Percentiles rank a stretch among this genome's conserved stretches.
These are phyloP conservation scores for Peribolospora kevripleyi DNA, from an alignment of 768 basidiomycete genomes.

Conservation along the genomic window DNA sequence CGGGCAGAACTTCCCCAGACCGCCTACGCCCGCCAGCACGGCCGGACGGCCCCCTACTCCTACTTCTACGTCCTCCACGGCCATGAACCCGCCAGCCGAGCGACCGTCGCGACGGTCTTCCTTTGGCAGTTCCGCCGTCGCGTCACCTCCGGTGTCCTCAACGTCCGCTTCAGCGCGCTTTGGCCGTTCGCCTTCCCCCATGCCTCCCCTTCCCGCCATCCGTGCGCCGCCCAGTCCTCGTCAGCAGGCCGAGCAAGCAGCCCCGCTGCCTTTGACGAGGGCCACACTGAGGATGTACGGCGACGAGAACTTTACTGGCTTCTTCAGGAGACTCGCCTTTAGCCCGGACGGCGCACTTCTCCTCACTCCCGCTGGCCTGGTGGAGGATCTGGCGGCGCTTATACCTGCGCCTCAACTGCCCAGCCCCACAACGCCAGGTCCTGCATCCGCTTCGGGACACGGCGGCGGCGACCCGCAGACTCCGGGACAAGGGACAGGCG, in stretches of 20 bases:
- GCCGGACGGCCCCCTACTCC: no score
- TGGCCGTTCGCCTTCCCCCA: slow-evolving; percentile 5
- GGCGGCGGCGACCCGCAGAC: no score
- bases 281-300: slow-evolving; percentile 57
- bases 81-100: background rate
- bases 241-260: slow-evolving; percentile 8
- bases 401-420: background rate
- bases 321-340: slow-evolving; percentile 81
- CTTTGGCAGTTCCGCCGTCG: slow-evolving; percentile 72
- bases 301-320: slow-evolving; percentile 83
- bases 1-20: background rate
- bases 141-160: background rate
- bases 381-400: slow-evolving; percentile 58
- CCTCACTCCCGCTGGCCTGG: slow-evolving; percentile 86
- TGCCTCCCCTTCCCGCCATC: slow-evolving; percentile 61
- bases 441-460: no score
- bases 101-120: slow-evolving; percentile 17
- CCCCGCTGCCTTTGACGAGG: slow-evolving; percentile 12
- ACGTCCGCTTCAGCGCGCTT: background rate
- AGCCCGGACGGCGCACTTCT: slow-evolving; percentile 84
- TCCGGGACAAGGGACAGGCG: no score
- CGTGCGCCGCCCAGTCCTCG: slow-evolving; percentile 21
- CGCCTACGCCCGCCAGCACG: background rate
- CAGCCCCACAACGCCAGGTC: no score
- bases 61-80: background rate